phyloP scores from a whole-genome alignment of 2,329 filamentous ascomycete genomes.

The Clonostachys solani region DNA sequence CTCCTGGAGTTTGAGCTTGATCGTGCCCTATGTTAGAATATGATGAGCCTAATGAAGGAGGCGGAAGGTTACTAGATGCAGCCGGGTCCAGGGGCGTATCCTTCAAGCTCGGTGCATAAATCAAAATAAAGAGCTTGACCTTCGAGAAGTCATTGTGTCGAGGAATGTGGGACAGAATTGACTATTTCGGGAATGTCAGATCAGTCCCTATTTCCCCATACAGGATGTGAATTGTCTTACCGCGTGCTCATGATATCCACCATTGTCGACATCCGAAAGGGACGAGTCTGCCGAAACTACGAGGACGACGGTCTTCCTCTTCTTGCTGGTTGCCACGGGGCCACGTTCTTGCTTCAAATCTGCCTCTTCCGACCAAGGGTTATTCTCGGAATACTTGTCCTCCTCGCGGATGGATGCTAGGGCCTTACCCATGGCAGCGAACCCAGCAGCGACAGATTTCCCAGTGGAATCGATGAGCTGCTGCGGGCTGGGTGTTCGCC shows the following conservation, averaged over 20 bases:
- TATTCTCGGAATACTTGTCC: slow-evolving; percentile 80
- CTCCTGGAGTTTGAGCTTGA: slow-evolving; percentile 64
- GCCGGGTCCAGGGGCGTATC: slow-evolving; percentile 50
- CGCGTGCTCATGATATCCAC: slow-evolving; percentile 69
- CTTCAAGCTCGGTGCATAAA: slow-evolving; percentile 80
- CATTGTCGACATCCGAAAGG: slow-evolving; percentile 53
- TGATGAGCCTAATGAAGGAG: slow-evolving; percentile 69
- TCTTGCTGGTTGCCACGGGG: slow-evolving; percentile 27
- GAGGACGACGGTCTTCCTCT: slow-evolving; percentile 77
- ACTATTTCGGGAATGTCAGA: slow-evolving; percentile 39
- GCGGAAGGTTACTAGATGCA: slow-evolving; percentile 49
- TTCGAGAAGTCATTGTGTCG: slow-evolving; percentile 68
- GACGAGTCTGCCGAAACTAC: slow-evolving; percentile 77
- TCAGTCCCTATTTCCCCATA: background rate
- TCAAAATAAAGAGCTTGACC: slow-evolving; percentile 79
- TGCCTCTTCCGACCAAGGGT: slow-evolving; percentile 89
- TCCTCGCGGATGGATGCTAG: slow-evolving; percentile 82
- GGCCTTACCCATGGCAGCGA: slow-evolving; percentile 80
- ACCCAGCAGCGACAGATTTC: slow-evolving; percentile 74
- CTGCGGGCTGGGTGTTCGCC: slow-evolving; percentile 80
- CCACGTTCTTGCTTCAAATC: slow-evolving; percentile 56
- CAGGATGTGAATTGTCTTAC: slow-evolving; percentile 50
- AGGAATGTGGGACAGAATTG: slow-evolving; percentile 85
- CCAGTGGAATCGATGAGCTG: slow-evolving; percentile 83
- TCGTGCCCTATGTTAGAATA: slow-evolving; percentile 81